Conservation (phyloP, 1,284 basidiomycete genomes). For the Melampsora larici-populina region DNA sequence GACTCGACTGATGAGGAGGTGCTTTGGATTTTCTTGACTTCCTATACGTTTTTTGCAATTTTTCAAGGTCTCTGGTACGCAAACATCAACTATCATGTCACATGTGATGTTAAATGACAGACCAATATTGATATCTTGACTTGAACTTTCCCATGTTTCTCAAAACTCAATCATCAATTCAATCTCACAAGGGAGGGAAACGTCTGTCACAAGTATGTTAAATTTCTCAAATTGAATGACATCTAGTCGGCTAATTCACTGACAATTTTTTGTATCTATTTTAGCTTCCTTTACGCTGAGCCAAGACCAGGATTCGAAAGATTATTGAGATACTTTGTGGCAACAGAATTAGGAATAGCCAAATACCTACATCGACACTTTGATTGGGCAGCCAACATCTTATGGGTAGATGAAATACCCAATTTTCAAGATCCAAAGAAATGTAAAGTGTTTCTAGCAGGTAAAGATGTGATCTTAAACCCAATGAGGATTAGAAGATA, state of each 20-base stretch:
- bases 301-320: slow-evolving; percentile 23
- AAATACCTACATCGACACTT: slow-evolving; percentile 30
- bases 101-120: neutral
- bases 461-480: slow-evolving; percentile 49
- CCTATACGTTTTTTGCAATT: neutral
- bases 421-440: slow-evolving; percentile 43
- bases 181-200: slow-evolving; percentile 22
- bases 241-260: neutral
- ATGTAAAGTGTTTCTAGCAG: slow-evolving; percentile 48
- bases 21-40: neutral
- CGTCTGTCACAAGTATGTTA: slow-evolving; percentile 37
- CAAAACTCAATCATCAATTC: too few species aligned
- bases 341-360: slow-evolving; percentile 30
- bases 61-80: slow-evolving; percentile 45
- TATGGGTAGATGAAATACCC: slow-evolving; percentile 51
- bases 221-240: neutral
- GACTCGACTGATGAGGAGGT: too few species aligned
- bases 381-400: slow-evolving; percentile 45
- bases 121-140: neutral
- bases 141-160: too few species aligned
- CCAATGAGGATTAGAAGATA: slow-evolving; percentile 47
- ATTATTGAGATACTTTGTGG: slow-evolving; percentile 27
- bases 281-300: slow-evolving; percentile 31
- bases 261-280: neutral
- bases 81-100: slow-evolving; percentile 46